Conservation (phyloP, 1,284 basidiomycete genomes). For the Puccinia coronata region DNA sequence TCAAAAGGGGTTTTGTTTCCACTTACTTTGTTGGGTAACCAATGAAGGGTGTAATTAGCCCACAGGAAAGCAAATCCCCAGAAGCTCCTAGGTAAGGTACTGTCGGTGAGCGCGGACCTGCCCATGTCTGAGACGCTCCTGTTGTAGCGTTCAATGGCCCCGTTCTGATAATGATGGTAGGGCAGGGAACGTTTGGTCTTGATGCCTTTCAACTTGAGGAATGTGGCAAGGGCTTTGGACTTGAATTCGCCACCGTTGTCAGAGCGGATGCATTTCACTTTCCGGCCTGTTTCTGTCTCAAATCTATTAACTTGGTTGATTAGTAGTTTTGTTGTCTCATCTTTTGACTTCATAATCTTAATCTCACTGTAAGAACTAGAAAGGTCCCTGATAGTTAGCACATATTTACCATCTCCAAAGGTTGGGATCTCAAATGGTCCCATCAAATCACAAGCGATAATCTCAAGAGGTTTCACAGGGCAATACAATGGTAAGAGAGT, state of each 20-base stretch:
- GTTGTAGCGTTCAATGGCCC: constrained; percentile 8
- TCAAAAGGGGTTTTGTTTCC: constrained; percentile 8
- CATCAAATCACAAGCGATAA: neutral
- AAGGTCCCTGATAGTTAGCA: neutral
- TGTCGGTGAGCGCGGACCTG: neutral
- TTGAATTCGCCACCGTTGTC: constrained; percentile 32
- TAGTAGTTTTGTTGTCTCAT: neutral
- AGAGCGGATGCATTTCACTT: constrained; percentile 8
- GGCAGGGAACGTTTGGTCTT: constrained; percentile 2
- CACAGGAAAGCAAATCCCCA: constrained; percentile 16
- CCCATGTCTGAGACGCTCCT: constrained; percentile 17
- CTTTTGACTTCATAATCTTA: neutral
- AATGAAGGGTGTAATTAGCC: neutral
- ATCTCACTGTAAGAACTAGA: constrained; percentile 9
- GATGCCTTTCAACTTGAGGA: neutral
- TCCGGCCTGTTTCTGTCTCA: constrained; percentile 14
- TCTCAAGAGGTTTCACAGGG: neutral
- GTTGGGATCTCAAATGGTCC: neutral
- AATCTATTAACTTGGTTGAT: neutral
- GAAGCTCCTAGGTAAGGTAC: neutral
- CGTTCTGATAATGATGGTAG: constrained; percentile 39
- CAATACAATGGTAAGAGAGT: neutral
- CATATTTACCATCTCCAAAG: too few species aligned
- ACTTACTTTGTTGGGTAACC: constrained; percentile 10
- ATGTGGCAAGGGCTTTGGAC: neutral